Evolutionary conservation across 768 basidiomycete genomes (phyloP).

Genomic region (Gymnopilus junonius): DNA sequence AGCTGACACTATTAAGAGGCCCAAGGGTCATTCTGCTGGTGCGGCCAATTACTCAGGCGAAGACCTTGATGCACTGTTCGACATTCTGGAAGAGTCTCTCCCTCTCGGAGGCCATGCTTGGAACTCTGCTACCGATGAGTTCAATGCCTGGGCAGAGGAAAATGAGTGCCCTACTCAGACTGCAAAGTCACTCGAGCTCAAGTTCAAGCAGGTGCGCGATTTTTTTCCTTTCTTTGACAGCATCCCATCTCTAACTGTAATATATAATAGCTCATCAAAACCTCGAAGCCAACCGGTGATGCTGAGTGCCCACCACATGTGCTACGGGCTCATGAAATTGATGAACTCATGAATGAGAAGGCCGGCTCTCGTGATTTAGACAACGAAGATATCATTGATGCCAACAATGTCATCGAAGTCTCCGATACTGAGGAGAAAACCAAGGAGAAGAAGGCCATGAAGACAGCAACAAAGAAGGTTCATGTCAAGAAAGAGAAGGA

Average conservation of each 20-base stretch:
- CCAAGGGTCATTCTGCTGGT: not conserved
- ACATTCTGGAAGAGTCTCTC: not conserved
- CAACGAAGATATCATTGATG: conserved; percentile 18
- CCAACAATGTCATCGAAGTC: not conserved
- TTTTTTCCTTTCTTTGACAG: not conserved
- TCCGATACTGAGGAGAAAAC: not conserved
- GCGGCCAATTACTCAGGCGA: not conserved
- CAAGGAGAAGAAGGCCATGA: not conserved
- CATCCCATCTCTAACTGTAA: not conserved
- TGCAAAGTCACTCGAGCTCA: not conserved
- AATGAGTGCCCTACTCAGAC: not conserved
- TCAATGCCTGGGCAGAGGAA: not conserved
- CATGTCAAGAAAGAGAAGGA: not conserved
- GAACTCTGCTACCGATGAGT: not conserved
- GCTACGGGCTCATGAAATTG: conserved; percentile 27
- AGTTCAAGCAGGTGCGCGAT: not conserved
- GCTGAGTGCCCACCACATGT: conserved; percentile 25
- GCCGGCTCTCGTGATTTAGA: conserved; percentile 24
- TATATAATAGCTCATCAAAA: conserved; percentile 12
- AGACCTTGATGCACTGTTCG: not conserved
- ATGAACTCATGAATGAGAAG: conserved; percentile 28
- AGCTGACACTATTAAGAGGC: no score
- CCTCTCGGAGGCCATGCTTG: conserved; percentile 9
- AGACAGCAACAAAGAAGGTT: not conserved
- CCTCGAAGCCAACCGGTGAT: conserved; percentile 28